A percentile compares a stretch with the other conserved stretches of the same genome.
These are phyloP conservation scores for Sporothrix curviconia DNA, from an alignment of 2,329 filamentous ascomycete species.

Conservation along the genomic window DNA sequence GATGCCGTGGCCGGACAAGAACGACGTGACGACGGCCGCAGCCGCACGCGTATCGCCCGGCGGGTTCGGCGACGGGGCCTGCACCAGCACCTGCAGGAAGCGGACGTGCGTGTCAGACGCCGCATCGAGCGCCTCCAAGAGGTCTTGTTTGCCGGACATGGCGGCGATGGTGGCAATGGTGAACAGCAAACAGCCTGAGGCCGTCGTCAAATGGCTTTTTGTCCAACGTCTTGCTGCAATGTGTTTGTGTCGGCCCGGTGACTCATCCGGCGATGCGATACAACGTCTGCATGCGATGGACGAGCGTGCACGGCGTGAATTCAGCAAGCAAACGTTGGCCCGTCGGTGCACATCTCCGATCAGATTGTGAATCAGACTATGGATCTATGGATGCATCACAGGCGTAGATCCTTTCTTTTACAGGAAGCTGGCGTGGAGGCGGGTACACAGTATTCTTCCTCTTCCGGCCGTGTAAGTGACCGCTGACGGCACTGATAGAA, in stretches of 20 bases:
- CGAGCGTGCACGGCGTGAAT: neutral
- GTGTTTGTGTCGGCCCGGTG: too few relatives aligned
- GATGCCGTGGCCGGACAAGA: neutral
- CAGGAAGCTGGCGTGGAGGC: too few relatives aligned
- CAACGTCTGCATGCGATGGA: neutral
- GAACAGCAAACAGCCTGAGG: neutral
- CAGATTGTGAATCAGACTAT: too few relatives aligned
- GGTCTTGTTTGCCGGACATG: neutral
- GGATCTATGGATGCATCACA: too few relatives aligned
- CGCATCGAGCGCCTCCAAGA: constrained; percentile 8
- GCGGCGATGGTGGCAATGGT: neutral
- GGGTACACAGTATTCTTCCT: too few relatives aligned
- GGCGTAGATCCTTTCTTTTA: too few relatives aligned
- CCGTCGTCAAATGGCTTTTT: neutral
- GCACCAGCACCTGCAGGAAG: constrained; percentile 12
- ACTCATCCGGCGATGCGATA: neutral
- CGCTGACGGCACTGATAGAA: too few relatives aligned
- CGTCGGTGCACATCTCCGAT: constrained; percentile 1
- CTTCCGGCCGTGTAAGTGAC: too few relatives aligned
- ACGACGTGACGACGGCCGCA: neutral
- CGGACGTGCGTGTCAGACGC: constrained; percentile 1
- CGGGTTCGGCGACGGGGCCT: constrained; percentile 12
- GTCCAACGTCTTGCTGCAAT: too few relatives aligned
- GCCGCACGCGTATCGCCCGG: constrained; percentile 6
- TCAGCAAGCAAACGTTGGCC: neutral